Evolutionary conservation across 1,284 basidiomycete genomes (phyloP), one percentile per base, ranked within the genome.

Genomic region (Leccinum griseonigrum): DNA sequence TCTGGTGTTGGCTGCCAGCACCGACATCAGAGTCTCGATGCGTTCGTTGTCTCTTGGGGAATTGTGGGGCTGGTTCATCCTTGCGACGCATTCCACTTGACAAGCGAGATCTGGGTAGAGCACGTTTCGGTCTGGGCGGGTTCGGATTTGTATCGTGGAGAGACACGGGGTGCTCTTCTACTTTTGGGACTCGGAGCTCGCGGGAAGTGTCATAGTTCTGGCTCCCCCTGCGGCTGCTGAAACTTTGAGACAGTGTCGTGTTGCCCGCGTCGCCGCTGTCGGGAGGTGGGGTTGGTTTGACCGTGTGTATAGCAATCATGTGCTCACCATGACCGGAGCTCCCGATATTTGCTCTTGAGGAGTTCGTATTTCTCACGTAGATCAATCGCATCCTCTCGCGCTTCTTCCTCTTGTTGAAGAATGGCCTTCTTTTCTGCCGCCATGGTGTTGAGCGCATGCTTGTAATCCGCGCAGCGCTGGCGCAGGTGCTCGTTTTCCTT

Each of bases 401-500:
- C 67, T 4, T 65, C 66, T 60, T 69, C 66, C 18, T 68, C 71
- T 57, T 71, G 70, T 36, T 66, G 64, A 18, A 74, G 63, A 54
- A 75, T 72, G n/a, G 69, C 60, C 28, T 66, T 68, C 64, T 81
- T 81, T 29, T 75, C 76, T 57, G 74, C 66, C 3, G 67, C 69
- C 58, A 78, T 75, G 0, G 63, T 72, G 4, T 64, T 58, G 14
- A 76, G 67, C 1, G 69, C 70, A 22, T 66, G 64, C 52, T 78
- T 77, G 57, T 74, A 70, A 4, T 72, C 64, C 56, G 80, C 77
- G 65, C 77, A 79, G 22, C 77, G 74, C 29, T 74, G 72, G 68
- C 79, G 74, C 7, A 85, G 74, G 7, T 72, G 66, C 2, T 74
- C 73, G 52, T 81, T 80, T 56, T 85, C 78, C 38, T 65, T 71